Conservation (phyloP, 257 asterid genomes). For the Vinca minor region DNA sequence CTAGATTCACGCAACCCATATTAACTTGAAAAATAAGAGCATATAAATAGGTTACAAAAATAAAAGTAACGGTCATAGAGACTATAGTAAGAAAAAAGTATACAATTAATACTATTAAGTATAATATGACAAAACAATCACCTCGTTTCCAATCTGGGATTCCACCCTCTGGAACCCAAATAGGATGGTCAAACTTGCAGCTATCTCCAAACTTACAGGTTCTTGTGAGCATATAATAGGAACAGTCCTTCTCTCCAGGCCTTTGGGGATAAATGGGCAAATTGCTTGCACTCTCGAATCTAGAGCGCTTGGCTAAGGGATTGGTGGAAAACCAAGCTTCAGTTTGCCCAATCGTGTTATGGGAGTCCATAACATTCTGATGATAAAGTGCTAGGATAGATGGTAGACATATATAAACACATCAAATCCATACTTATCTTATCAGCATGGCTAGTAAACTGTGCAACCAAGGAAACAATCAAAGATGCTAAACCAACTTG, state of each 20-base stretch:
- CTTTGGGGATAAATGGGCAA: slow-evolving; percentile 98
- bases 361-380: slow-evolving; percentile 75
- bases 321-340: slow-evolving; percentile 91
- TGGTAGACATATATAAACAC: slow-evolving; percentile 51
- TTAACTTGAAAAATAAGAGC: background rate
- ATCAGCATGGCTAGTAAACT: slow-evolving; percentile 15
- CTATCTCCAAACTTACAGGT: slow-evolving; percentile 95
- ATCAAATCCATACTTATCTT: slow-evolving; percentile 32
- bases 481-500: no score
- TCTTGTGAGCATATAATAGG: slow-evolving; percentile 98
- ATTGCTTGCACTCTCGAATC: slow-evolving; percentile 79
- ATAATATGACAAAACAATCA: slow-evolving; percentile 52
- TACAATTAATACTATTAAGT: slow-evolving; percentile 16
- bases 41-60: background rate
- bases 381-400: slow-evolving; percentile 80
- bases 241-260: slow-evolving; percentile 99
- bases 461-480: slow-evolving; percentile 15
- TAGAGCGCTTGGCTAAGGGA: slow-evolving; percentile 92
- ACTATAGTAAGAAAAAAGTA: slow-evolving; percentile 4
- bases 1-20: background rate
- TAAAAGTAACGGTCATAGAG: background rate
- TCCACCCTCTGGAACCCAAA: slow-evolving; percentile 99
- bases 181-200: slow-evolving; percentile 99
- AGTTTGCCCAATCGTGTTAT: slow-evolving; percentile 77
- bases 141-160: slow-evolving; percentile 99